phyloP scores from a whole-genome alignment of 768 basidiomycete species.

The Lentinula detonsa region DNA sequence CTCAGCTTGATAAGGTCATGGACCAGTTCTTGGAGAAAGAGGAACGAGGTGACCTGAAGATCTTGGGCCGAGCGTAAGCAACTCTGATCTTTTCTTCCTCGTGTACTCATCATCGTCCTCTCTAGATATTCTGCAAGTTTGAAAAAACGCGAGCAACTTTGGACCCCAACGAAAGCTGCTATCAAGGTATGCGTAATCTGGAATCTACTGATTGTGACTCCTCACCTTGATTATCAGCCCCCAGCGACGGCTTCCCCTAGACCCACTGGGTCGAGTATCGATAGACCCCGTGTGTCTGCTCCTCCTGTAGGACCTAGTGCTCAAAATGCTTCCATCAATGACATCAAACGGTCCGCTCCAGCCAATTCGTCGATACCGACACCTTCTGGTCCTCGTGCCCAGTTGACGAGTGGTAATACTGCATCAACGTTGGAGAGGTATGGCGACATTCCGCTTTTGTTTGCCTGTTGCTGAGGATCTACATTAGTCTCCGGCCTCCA shows the following conservation, averaged over 20 bases:
- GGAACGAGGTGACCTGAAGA: slow-evolving; percentile 79
- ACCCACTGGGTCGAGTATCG: slow-evolving; percentile 21
- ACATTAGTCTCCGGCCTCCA: slow-evolving; percentile 65
- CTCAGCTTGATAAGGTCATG: slow-evolving; percentile 52
- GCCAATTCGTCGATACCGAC: slow-evolving; percentile 22
- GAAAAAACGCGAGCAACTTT: slow-evolving; percentile 60
- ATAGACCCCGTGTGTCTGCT: slow-evolving; percentile 26
- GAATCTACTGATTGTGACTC: not conserved
- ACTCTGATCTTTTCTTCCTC: not conserved
- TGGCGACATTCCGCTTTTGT: not conserved
- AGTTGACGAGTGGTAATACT: slow-evolving; percentile 27
- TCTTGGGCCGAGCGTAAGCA: slow-evolving; percentile 69
- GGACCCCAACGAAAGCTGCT: slow-evolving; percentile 7
- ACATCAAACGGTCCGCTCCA: slow-evolving; percentile 29
- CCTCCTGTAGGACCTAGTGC: slow-evolving; percentile 35
- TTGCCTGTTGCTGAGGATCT: slow-evolving; percentile 7
- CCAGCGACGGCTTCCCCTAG: slow-evolving; percentile 27
- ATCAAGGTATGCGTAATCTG: not conserved
- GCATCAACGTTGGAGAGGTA: slow-evolving; percentile 17
- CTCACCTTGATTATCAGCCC: slow-evolving; percentile 11
- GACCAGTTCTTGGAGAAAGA: slow-evolving; percentile 67
- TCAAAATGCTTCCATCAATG: slow-evolving; percentile 22
- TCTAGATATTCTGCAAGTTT: slow-evolving; percentile 66
- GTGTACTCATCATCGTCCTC: not conserved
- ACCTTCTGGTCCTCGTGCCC: slow-evolving; percentile 57